phyloP scores from a whole-genome alignment of 2,329 filamentous ascomycete species.

The Colletotrichum limetticola region DNA sequence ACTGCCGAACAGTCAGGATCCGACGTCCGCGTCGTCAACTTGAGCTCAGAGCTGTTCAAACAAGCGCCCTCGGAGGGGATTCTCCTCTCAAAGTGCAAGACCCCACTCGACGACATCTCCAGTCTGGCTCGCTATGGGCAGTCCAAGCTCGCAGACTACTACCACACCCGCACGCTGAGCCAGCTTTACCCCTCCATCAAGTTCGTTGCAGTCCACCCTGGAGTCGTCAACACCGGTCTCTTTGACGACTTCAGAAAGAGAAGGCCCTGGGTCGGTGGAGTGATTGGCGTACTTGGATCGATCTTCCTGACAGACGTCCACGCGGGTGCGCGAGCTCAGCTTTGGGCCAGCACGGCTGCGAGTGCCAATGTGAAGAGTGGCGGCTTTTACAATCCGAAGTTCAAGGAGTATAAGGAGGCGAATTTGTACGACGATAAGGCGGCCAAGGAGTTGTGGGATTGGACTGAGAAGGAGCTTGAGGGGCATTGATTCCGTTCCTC shows the following conservation, averaged over 20 bases:
- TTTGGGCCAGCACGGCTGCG: neutral
- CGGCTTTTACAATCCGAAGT: neutral
- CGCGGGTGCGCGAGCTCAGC: neutral
- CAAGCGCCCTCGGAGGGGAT: conserved; percentile 40
- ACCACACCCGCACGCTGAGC: conserved; percentile 44
- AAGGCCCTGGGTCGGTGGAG: neutral
- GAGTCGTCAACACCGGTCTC: conserved; percentile 35
- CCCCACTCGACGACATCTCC: conserved; percentile 28
- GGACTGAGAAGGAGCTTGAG: neutral
- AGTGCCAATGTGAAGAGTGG: neutral
- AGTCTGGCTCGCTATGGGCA: conserved; percentile 41
- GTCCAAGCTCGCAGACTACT: conserved; percentile 45
- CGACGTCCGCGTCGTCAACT: conserved; percentile 39
- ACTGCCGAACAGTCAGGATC: conserved; percentile 41
- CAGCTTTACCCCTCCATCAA: conserved; percentile 40
- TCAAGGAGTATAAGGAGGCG: neutral
- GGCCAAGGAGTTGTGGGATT: neutral
- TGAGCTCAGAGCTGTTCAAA: conserved; percentile 40
- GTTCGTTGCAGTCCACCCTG: conserved; percentile 42
- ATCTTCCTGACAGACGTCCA: neutral
- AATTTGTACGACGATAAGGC: neutral
- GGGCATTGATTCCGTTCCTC: neutral
- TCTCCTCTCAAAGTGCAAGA: conserved; percentile 43
- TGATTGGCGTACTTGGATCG: neutral
- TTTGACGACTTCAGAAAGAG: neutral